These are phyloP conservation scores for Globisporangium irregulare DNA, from an alignment of 352 stramenopile species.

Conservation along the genomic window DNA sequence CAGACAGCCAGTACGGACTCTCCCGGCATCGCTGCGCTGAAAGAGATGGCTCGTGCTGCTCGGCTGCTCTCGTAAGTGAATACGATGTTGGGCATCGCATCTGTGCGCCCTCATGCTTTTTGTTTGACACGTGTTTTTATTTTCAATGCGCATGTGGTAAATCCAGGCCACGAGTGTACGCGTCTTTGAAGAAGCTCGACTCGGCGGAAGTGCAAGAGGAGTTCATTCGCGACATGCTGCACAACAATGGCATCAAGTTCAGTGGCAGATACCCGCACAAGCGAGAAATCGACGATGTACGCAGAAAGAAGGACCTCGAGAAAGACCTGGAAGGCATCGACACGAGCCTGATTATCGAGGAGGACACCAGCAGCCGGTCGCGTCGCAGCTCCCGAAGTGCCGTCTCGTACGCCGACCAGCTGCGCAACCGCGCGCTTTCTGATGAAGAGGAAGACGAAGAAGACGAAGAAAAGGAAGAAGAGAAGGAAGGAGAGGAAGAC, in stretches of 20 bases:
- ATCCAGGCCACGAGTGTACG: constrained; percentile 63
- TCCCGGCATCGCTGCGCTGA: constrained; percentile 52
- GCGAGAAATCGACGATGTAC: constrained; percentile 60
- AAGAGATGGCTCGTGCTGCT: constrained; percentile 64
- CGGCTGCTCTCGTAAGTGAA: constrained; percentile 60
- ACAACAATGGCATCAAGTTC: constrained; percentile 48
- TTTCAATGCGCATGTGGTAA: background rate
- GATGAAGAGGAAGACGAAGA: constrained; percentile 45
- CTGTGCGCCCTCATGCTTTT: background rate
- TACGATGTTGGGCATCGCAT: background rate
- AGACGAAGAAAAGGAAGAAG: constrained; percentile 5
- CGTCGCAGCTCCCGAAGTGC: constrained; percentile 4
- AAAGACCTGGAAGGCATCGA: constrained; percentile 84
- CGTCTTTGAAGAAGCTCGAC: constrained; percentile 38
- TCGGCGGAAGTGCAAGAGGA: constrained; percentile 52
- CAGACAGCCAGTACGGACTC: constrained; percentile 27
- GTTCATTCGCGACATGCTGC: constrained; percentile 52
- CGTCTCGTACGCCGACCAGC: constrained; percentile 13
- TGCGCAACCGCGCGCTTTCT: constrained; percentile 7
- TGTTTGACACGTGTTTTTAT: background rate
- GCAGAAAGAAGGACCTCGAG: constrained; percentile 63
- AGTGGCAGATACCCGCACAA: constrained; percentile 56
- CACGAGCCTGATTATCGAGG: constrained; percentile 68
- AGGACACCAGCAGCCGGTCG: constrained; percentile 16
- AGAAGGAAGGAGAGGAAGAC: background rate